phyloP scores from a whole-genome alignment of 2,329 filamentous ascomycete species.

The Aplosporella prunicola region DNA sequence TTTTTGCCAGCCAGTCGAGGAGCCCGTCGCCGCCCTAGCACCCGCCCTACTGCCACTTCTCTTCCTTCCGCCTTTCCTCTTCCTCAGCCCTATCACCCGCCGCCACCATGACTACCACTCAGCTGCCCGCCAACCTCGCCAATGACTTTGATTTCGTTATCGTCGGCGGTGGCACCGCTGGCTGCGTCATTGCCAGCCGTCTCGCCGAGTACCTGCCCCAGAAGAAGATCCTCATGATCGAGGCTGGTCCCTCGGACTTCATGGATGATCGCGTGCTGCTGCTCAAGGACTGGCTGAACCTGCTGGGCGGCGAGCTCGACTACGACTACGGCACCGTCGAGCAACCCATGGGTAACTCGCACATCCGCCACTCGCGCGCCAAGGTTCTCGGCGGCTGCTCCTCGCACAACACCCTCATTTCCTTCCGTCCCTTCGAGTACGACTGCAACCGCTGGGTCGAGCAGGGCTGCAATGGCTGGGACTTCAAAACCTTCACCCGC shows the following conservation, averaged over 20 bases:
- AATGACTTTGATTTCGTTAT: constrained; percentile 75
- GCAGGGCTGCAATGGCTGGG: constrained; percentile 75
- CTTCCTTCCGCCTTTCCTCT: constrained; percentile 8
- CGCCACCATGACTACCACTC: constrained; percentile 53
- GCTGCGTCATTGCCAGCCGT: constrained; percentile 73
- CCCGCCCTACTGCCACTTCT: constrained; percentile 8
- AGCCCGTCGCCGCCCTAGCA: constrained; percentile 1
- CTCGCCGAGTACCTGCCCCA: constrained; percentile 75
- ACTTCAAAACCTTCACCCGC: constrained; percentile 74
- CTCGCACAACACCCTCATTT: constrained; percentile 89
- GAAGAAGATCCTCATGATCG: constrained; percentile 72
- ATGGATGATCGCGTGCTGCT: constrained; percentile 80
- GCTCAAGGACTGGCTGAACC: constrained; percentile 74
- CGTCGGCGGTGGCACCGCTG: constrained; percentile 76
- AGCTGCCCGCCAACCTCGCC: constrained; percentile 54
- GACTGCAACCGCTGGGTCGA: constrained; percentile 78
- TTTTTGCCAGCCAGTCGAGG: too few species aligned
- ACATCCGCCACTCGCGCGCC: constrained; percentile 84
- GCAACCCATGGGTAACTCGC: constrained; percentile 83
- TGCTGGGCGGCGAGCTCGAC: constrained; percentile 78
- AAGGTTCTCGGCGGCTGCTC: constrained; percentile 91
- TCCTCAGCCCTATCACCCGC: background rate
- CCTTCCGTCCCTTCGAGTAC: constrained; percentile 83
- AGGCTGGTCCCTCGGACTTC: constrained; percentile 82
- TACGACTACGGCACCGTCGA: constrained; percentile 86